Percentiles rank a stretch among this genome's conserved stretches.
phyloP scores from a whole-genome alignment of 345 rosid species.

The Eucalyptus polybractea region DNA sequence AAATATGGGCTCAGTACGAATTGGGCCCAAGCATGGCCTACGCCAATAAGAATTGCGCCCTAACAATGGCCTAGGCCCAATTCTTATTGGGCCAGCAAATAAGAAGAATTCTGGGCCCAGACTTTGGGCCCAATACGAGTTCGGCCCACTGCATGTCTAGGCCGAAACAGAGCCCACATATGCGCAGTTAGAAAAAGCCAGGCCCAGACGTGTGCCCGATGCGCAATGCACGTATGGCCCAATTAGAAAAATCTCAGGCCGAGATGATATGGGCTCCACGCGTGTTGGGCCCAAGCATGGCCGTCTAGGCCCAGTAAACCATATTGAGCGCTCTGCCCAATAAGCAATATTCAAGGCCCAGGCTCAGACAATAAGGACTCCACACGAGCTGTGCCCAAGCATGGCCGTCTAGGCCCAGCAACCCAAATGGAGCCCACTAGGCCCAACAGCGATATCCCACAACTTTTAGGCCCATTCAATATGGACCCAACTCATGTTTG shows the following conservation, averaged over 20 bases:
- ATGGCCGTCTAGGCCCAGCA: not conserved
- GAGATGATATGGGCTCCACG: not conserved
- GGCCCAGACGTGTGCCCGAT: not conserved
- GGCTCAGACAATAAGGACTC: not conserved
- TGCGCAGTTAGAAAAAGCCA: too few species aligned
- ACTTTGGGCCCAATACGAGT: not conserved
- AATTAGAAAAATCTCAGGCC: not conserved
- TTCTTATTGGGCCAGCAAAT: not conserved
- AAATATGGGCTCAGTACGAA: not conserved
- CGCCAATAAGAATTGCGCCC: not conserved
- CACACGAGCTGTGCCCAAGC: not conserved
- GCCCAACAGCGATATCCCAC: not conserved
- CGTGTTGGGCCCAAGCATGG: not conserved
- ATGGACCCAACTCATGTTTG: not conserved
- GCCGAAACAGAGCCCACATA: not conserved
- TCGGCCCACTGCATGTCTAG: not conserved
- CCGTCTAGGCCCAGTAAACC: not conserved
- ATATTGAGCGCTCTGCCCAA: not conserved
- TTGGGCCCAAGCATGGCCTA: not conserved
- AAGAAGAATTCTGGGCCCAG: not conserved
- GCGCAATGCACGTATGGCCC: not conserved
- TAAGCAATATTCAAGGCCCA: not conserved
- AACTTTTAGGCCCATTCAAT: not conserved
- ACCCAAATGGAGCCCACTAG: too few species aligned
- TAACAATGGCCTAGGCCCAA: not conserved